Evolutionary conservation across 1,284 basidiomycete genomes (phyloP).

Genomic region (Amylostereum areolatum): DNA sequence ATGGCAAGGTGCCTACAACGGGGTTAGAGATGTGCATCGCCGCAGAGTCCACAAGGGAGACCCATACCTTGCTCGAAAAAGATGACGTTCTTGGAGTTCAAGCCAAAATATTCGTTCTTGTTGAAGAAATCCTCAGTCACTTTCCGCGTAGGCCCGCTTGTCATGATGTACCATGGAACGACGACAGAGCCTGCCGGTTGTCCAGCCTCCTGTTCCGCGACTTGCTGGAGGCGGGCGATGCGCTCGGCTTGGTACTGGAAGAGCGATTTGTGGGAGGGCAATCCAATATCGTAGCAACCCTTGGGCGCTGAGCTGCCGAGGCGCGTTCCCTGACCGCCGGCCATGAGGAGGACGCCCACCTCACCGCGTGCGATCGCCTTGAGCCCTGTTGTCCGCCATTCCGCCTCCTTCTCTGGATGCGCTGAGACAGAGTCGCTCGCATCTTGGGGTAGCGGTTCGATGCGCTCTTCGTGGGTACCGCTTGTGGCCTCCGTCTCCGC

Average conservation of each 20-base stretch:
- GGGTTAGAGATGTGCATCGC: not conserved
- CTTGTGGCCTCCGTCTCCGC: slow-evolving; percentile 53
- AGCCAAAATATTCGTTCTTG: slow-evolving; percentile 79
- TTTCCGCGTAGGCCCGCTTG: slow-evolving; percentile 88
- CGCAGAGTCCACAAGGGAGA: not conserved
- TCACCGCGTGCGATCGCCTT: slow-evolving; percentile 76
- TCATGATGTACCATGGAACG: slow-evolving; percentile 99
- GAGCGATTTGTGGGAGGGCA: slow-evolving; percentile 89
- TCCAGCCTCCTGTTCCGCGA: slow-evolving; percentile 59
- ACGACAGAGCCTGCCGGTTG: slow-evolving; percentile 54
- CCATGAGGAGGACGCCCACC: slow-evolving; percentile 94
- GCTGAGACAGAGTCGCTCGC: slow-evolving; percentile 63
- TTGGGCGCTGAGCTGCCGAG: slow-evolving; percentile 92
- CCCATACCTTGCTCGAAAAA: slow-evolving; percentile 94
- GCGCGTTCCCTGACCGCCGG: slow-evolving; percentile 95
- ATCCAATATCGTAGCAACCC: slow-evolving; percentile 95
- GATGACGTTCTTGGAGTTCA: slow-evolving; percentile 76
- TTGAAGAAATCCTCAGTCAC: slow-evolving; percentile 88
- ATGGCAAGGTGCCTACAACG: slow-evolving; percentile 83
- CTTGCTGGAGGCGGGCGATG: slow-evolving; percentile 74
- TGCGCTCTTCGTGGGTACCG: slow-evolving; percentile 40
- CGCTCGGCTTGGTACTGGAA: slow-evolving; percentile 98
- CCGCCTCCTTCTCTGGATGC: slow-evolving; percentile 47
- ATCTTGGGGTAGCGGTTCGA: slow-evolving; percentile 76
- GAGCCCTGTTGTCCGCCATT: slow-evolving; percentile 76